Evolutionary conservation across 1,139 yeast species (phyloP), one percentile per base, ranked within the genome.

Genomic region (Scheffersomyces lignicola): DNA sequence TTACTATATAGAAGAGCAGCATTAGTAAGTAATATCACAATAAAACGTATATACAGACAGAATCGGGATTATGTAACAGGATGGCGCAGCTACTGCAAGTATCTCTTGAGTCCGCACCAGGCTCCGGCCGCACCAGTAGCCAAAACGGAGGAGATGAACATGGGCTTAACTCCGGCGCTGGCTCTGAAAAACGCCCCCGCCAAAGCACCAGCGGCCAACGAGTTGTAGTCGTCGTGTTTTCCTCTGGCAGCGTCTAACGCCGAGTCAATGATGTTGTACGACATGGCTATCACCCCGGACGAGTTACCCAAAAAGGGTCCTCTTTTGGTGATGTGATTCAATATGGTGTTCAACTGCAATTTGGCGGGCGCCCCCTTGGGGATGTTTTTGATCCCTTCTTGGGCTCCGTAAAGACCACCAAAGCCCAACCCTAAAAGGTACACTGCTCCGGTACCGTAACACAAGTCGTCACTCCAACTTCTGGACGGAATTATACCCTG

Each of bases 381-480:
- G 37, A 94, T 73, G 58, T 80, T 80, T 41, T 74, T 73, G 40
- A 92, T 55, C 43, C 97, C 97, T 63, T 90, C 97, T 45, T 79
- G 78, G 42, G 89, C 65, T 41, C 98, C 98, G 54, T 81, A 84
- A 11, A 82, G 68, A 42, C 98, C 98, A 61, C 98, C 98, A 36
- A 77, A 44, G 30, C 92, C 90, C 41, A 71, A 57, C 35, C 92
- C 95, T 30, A 84, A 52, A 50, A 92, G 73, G 60, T 92, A 92
- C 33, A 89, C 90, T 9, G 96, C 82, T 60, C 98, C 98, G 9
- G 98, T 86, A 50, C 98, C 98, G 64, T 94, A 92, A 75, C 97
- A 89, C 47, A 92, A 74, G 63, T 92, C 97, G 60, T 92, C 98
- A 11, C 90, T 78, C 96, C 97, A 92, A 52, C 94, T 95, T 66